These are phyloP conservation scores for Periconia sp. DNA, from an alignment of 2,329 filamentous ascomycete genomes.

Conservation along the genomic window DNA sequence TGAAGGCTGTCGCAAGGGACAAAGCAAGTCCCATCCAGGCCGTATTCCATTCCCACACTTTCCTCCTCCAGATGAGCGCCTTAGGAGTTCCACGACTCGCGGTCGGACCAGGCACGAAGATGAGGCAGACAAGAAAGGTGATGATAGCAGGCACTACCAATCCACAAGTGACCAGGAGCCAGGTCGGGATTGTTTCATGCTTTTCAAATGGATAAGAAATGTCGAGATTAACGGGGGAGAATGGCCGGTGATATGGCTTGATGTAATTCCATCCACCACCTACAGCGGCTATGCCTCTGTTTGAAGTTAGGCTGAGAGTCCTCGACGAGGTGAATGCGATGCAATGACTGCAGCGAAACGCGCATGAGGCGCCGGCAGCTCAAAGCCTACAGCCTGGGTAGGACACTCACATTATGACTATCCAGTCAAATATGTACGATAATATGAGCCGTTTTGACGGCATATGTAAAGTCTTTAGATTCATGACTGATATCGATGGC, in stretches of 20 bases:
- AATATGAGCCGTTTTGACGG: conserved; percentile 61
- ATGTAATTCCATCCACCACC: conserved; percentile 65
- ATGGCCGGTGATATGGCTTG: conserved; percentile 71
- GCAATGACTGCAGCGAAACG: too few relatives aligned
- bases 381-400: too few relatives aligned
- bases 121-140: conserved; percentile 71
- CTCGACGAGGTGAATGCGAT: too few relatives aligned
- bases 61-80: conserved; percentile 74
- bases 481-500: too few relatives aligned
- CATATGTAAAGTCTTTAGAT: conserved; percentile 29
- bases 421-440: conserved; percentile 78
- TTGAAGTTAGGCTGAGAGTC: too few relatives aligned
- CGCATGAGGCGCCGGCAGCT: too few relatives aligned
- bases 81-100: conserved; percentile 68
- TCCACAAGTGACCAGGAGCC: conserved; percentile 68
- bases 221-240: conserved; percentile 73
- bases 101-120: conserved; percentile 74
- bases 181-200: conserved; percentile 74
- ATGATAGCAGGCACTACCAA: conserved; percentile 70
- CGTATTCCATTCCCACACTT: conserved; percentile 88
- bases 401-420: conserved; percentile 68
- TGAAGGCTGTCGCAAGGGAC: conserved; percentile 73
- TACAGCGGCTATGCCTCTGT: conserved; percentile 62
- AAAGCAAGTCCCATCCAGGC: conserved; percentile 84
- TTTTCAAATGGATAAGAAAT: conserved; percentile 79